phyloP scores from a whole-genome alignment of 306 rosid genomes.

The Cicer chorassanicum region DNA sequence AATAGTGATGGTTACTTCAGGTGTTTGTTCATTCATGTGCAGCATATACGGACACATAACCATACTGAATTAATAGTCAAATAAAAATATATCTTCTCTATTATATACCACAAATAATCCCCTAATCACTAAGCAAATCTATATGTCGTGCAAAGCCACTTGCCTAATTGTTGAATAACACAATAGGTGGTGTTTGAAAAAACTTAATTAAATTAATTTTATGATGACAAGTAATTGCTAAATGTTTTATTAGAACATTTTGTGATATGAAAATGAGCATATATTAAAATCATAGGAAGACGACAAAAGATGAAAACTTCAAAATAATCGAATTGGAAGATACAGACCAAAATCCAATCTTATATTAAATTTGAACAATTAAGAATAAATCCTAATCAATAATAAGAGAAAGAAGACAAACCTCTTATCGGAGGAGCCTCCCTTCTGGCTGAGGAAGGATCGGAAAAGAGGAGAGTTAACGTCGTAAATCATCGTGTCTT shows the following conservation, averaged over 20 bases:
- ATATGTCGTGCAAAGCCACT: no score
- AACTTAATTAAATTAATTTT: no score
- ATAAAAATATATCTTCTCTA: no score
- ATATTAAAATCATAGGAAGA: not conserved
- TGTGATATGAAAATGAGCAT: not conserved
- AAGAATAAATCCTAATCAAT: not conserved
- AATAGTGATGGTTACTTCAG: not conserved
- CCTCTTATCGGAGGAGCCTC: slow-evolving; percentile 96
- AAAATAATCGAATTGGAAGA: not conserved
- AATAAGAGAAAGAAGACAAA: slow-evolving; percentile 23
- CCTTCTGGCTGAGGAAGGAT: slow-evolving; percentile 98
- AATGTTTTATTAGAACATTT: no score
- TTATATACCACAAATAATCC: no score
- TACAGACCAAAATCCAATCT: not conserved
- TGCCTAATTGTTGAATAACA: no score
- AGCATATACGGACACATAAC: not conserved
- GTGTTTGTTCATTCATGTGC: not conserved
- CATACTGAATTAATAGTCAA: no score
- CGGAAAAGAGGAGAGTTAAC: slow-evolving; percentile 96
- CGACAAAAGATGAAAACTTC: not conserved
- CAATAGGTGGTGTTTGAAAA: no score
- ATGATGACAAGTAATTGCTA: no score
- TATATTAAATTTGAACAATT: not conserved
- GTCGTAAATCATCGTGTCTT: slow-evolving; percentile 81
- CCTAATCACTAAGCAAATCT: no score